Evolutionary conservation across 2,329 filamentous ascomycete genomes (phyloP).

Genomic region (Penicillium sp.): DNA sequence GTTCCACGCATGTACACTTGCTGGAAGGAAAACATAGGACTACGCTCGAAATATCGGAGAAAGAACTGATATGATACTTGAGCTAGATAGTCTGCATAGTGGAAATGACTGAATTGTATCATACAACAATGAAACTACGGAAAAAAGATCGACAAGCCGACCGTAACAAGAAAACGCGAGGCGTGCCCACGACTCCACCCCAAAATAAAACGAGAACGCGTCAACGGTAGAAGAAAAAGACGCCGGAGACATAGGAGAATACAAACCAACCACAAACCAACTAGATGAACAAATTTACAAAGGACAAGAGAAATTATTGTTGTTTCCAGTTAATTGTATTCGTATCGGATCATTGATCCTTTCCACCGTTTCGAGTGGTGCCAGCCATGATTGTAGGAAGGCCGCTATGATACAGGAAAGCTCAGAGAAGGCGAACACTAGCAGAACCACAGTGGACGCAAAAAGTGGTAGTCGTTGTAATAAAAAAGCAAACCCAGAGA

Average conservation of each 20-base stretch:
- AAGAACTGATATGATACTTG: too few species aligned
- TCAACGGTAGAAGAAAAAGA: background rate
- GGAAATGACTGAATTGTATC: background rate
- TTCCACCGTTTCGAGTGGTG: conserved; percentile 39
- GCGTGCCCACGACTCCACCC: background rate
- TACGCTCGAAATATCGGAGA: too few species aligned
- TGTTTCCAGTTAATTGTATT: conserved; percentile 36
- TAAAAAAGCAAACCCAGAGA: conserved; percentile 47
- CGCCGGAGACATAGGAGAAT: too few species aligned
- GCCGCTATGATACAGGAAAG: conserved; percentile 50
- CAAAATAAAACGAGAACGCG: background rate
- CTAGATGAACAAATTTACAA: background rate
- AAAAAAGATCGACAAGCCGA: background rate
- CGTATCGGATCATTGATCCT: conserved; percentile 40
- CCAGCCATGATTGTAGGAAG: conserved; percentile 41
- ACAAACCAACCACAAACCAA: background rate
- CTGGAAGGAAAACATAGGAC: background rate
- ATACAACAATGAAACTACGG: background rate
- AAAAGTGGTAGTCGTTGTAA: conserved; percentile 44
- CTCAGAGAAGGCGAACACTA: conserved; percentile 43
- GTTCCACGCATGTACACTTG: background rate
- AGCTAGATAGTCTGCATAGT: background rate
- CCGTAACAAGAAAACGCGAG: background rate
- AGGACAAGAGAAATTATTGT: background rate
- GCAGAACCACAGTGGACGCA: conserved; percentile 46